Evolutionary conservation across 1,284 basidiomycete genomes (phyloP).

Genomic region (Leccinum solheimii): DNA sequence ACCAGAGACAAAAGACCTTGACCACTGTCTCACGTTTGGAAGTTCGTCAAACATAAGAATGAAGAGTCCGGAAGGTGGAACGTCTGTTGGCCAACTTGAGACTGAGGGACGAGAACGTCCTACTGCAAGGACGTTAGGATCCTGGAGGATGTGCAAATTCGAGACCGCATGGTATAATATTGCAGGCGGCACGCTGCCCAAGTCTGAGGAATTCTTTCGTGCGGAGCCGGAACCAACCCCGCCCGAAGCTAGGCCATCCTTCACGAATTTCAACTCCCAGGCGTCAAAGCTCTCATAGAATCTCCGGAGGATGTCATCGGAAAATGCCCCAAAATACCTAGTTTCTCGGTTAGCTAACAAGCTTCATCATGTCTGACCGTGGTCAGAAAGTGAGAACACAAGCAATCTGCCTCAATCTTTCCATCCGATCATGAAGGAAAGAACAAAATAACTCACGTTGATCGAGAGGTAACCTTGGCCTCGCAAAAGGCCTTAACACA

Average conservation of each 20-base stretch:
- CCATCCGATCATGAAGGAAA: background rate
- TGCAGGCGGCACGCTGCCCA: slow-evolving; percentile 44
- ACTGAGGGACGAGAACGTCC: slow-evolving; percentile 46
- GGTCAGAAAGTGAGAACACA: slow-evolving; percentile 12
- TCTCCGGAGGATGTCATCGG: slow-evolving; percentile 44
- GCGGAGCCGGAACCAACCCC: slow-evolving; percentile 29
- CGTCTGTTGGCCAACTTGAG: slow-evolving; percentile 55
- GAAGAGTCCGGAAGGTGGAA: slow-evolving; percentile 59
- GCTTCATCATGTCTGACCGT: slow-evolving; percentile 3
- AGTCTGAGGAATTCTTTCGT: slow-evolving; percentile 13
- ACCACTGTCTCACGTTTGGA: slow-evolving; percentile 58
- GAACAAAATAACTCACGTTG: slow-evolving; percentile 56
- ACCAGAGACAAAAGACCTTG: slow-evolving; percentile 42
- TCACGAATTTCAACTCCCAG: slow-evolving; percentile 61
- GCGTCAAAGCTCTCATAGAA: slow-evolving; percentile 69
- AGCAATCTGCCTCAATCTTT: slow-evolving; percentile 8
- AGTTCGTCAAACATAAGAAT: slow-evolving; percentile 56
- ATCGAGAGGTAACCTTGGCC: slow-evolving; percentile 59
- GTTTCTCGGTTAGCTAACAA: slow-evolving; percentile 22
- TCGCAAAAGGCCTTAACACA: slow-evolving; percentile 70
- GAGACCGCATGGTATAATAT: slow-evolving; percentile 67
- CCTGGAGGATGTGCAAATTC: slow-evolving; percentile 60
- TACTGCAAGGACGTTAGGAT: slow-evolving; percentile 49
- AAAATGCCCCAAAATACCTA: slow-evolving; percentile 70
- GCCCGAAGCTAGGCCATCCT: slow-evolving; percentile 44